These are phyloP conservation scores for Neoascochyta sp. DNA, from an alignment of 2,329 filamentous ascomycete genomes.

Conservation along the genomic window DNA sequence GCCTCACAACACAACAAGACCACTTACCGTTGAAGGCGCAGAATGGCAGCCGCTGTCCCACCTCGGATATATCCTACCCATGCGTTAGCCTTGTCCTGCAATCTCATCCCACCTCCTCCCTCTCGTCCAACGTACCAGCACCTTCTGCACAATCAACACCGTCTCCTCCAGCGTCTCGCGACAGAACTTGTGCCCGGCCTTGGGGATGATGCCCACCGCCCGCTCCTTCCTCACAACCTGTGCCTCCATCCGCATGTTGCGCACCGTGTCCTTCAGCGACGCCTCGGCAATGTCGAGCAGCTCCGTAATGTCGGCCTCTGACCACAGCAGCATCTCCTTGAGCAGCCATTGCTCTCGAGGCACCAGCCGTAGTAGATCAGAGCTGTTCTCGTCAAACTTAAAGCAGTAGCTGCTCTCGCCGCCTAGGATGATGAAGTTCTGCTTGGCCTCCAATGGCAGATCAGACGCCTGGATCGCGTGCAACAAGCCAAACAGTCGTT, in stretches of 20 bases:
- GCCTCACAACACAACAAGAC: not conserved
- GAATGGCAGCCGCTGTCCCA: conserved; percentile 71
- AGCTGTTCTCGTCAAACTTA: conserved; percentile 63
- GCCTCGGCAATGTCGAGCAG: conserved; percentile 88
- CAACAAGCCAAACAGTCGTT: conserved; percentile 79
- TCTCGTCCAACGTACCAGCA: conserved; percentile 58
- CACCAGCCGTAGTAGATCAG: conserved; percentile 65
- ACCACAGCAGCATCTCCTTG: conserved; percentile 73
- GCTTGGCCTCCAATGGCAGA: conserved; percentile 64
- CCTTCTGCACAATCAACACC: conserved; percentile 89
- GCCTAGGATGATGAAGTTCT: conserved; percentile 85
- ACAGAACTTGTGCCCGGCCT: conserved; percentile 64
- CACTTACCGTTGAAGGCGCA: conserved; percentile 84
- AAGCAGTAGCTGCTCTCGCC: conserved; percentile 97
- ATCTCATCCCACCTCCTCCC: too few species aligned
- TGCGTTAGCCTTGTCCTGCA: too few species aligned
- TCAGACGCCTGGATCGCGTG: conserved; percentile 67
- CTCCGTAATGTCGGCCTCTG: conserved; percentile 68
- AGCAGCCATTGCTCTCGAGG: conserved; percentile 67
- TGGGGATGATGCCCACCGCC: conserved; percentile 50
- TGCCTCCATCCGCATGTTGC: conserved; percentile 74
- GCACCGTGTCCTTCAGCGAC: conserved; percentile 76
- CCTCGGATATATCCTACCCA: conserved; percentile 64
- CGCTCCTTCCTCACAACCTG: conserved; percentile 82
- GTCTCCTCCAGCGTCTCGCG: conserved; percentile 94